phyloP scores from a whole-genome alignment of 2,329 filamentous ascomycete species.

The Verticillium tricorpus region DNA sequence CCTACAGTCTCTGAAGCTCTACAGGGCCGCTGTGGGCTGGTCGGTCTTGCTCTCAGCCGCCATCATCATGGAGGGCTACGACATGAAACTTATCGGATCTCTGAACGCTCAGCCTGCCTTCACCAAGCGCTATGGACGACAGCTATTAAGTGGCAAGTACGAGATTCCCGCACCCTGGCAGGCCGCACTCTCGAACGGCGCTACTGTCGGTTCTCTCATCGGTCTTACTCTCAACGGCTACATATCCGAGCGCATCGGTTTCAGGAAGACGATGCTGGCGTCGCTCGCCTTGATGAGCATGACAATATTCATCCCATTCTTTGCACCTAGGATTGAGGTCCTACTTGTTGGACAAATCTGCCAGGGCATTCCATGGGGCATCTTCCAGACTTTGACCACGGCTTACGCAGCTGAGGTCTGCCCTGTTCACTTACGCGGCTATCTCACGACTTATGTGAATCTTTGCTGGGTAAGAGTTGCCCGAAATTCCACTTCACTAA shows the following conservation, averaged over 20 bases:
- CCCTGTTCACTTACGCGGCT: constrained; percentile 39
- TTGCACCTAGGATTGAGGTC: background rate
- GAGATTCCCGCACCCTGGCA: background rate
- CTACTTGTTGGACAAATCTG: constrained; percentile 41
- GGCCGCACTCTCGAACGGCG: background rate
- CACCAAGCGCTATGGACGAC: constrained; percentile 20
- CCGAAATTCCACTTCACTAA: constrained; percentile 8
- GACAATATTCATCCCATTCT: background rate
- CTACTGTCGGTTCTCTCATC: background rate
- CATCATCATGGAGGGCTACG: constrained; percentile 26
- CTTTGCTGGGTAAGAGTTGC: constrained; percentile 24
- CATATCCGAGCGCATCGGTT: background rate
- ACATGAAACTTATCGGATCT: constrained; percentile 28
- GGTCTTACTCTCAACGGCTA: background rate
- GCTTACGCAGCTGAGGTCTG: constrained; percentile 46
- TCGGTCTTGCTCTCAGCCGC: constrained; percentile 15
- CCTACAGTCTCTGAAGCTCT: background rate
- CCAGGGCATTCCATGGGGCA: constrained; percentile 41
- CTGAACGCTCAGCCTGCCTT: constrained; percentile 26
- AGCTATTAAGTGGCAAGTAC: background rate
- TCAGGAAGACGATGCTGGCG: background rate
- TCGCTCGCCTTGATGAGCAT: background rate
- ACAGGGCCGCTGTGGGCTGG: constrained; percentile 7
- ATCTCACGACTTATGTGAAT: constrained; percentile 40
- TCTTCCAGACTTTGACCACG: constrained; percentile 40